Evolutionary conservation across 2,329 filamentous ascomycete species (phyloP), one percentile per base, ranked within the genome.

Genomic region (Neobulgaria alba): DNA sequence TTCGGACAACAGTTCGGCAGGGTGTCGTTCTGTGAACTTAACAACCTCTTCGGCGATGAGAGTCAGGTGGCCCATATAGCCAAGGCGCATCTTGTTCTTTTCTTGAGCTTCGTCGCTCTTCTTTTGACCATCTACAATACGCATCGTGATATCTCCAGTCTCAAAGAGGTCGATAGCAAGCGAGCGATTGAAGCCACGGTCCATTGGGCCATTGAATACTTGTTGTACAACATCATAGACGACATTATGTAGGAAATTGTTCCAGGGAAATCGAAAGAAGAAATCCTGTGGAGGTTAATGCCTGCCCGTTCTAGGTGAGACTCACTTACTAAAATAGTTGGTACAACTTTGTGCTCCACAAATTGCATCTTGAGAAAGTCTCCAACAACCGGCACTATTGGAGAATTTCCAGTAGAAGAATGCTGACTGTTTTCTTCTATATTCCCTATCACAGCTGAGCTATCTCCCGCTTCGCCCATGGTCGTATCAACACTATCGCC

Each of bases 181-280:
- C 35, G 79, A 82, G 9, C 86, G 81, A 63, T 98, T 98, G 66
- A 83, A 95, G 19, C 92, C 89, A 45, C 88, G 83, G 54, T 96
- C 90, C 85, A 98, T 95, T 0, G 88, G 88, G 7, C 92, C 92
- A 59, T 98, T 98, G 63, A 98, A 96, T 1, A 98, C 92, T 67
- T 98, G 92, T 62, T 98, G 92, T 32, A 98, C 86, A 57, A 98
- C 89, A 61, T 98, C 92, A 60, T 98, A 98, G 35, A 98, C 92
- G 32, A 98, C 92, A 58, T 98, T 98, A 65, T 98, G 92, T 33
- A 98, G 73, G 59, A 98, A 98, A 62, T 98, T 98, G 64, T 98
- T 98, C 92, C 92, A 98, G 1, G 92, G 90, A 57, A 96, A 98
- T 45, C 83, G 79, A 69, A 98, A 98, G 67, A 98, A 98, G 68